Conservation (phyloP, 148 eudicot species). For the Spergularia bocconei region DNA sequence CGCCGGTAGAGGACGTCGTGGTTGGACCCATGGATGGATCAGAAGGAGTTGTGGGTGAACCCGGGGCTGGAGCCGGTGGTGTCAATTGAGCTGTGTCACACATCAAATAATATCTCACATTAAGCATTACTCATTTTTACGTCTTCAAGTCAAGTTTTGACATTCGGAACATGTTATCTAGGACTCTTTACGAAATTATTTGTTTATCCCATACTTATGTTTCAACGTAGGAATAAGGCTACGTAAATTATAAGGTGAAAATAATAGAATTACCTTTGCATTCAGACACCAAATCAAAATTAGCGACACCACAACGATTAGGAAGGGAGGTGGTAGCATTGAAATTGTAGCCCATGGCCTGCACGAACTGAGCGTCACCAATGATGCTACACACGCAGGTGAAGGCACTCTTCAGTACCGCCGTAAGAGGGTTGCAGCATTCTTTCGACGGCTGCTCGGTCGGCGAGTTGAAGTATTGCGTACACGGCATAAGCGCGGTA, state of each 20-base stretch:
- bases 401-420: background rate
- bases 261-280: slow-evolving; percentile 14
- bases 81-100: background rate
- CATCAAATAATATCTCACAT: background rate
- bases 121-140: too few relatives aligned
- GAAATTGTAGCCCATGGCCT: slow-evolving; percentile 12
- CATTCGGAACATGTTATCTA: too few relatives aligned
- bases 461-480: slow-evolving; percentile 2
- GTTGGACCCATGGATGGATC: background rate
- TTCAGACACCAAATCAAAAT: slow-evolving; percentile 2
- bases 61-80: background rate
- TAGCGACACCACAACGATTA: slow-evolving; percentile 14
- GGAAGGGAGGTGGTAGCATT: slow-evolving; percentile 16
- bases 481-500: slow-evolving; percentile 2
- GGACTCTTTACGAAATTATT: too few relatives aligned
- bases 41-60: background rate
- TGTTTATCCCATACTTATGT: too few relatives aligned
- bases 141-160: too few relatives aligned
- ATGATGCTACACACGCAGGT: slow-evolving; percentile 19
- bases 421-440: slow-evolving; percentile 21
- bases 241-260: background rate
- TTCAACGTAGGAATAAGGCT: too few relatives aligned
- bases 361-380: background rate
- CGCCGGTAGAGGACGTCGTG: background rate
- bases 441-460: background rate